Percentiles rank a stretch among this genome's conserved stretches.
These are phyloP conservation scores for Verticillium nubilum DNA, from an alignment of 2,329 filamentous ascomycete species.

Conservation along the genomic window DNA sequence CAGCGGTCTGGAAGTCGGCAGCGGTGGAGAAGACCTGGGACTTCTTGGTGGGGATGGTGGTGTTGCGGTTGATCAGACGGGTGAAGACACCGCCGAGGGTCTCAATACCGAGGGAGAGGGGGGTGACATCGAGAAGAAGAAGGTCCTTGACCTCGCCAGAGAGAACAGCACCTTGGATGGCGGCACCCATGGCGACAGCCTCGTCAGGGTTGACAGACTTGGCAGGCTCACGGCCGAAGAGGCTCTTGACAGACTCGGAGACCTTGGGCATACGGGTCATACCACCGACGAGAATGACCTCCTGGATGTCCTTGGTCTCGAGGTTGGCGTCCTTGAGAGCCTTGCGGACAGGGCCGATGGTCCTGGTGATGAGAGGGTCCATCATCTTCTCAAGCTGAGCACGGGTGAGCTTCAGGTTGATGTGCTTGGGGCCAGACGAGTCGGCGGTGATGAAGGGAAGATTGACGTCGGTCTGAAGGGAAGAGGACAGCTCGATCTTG, in stretches of 20 bases:
- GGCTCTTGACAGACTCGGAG: constrained; percentile 87
- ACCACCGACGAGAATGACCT: constrained; percentile 96
- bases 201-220: constrained; percentile 99
- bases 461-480: constrained; percentile 94
- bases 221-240: constrained; percentile 93
- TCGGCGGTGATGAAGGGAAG: constrained; percentile 98
- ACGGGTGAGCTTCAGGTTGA: constrained; percentile 90
- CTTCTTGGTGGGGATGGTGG: constrained; percentile 98
- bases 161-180: constrained; percentile 94
- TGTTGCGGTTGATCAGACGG: constrained; percentile 97
- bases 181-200: constrained; percentile 95
- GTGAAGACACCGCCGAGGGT: constrained; percentile 98
- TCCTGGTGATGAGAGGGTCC: constrained; percentile 80
- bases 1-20: constrained; percentile 95
- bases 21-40: constrained; percentile 97
- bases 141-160: constrained; percentile 96
- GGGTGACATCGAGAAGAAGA: constrained; percentile 90
- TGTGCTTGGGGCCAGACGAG: constrained; percentile 93
- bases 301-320: constrained; percentile 88
- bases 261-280: constrained; percentile 99
- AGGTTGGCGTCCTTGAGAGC: constrained; percentile 93
- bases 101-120: constrained; percentile 96
- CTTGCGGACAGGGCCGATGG: constrained; percentile 91
- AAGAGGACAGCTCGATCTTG: constrained; percentile 97
- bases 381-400: constrained; percentile 91